Evolutionary conservation across 352 stramenopile genomes (phyloP), one percentile per base, ranked within the genome.

Genomic region (Peronospora belbahrii): DNA sequence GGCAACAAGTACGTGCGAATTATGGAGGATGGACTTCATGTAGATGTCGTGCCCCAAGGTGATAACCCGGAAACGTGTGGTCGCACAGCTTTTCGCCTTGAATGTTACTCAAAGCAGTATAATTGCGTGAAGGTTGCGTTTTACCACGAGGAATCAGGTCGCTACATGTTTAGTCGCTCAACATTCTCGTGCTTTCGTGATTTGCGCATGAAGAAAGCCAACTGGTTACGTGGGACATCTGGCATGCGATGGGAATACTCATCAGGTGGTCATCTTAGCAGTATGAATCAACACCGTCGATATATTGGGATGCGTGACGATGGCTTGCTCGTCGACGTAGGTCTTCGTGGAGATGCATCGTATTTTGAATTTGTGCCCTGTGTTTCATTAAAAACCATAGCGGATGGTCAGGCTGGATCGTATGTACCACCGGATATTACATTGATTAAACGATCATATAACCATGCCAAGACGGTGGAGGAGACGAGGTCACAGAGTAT

Each of bases 81-180:
- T 3, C 64, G 74, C 55, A 72, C 65, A 32, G 52, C 62, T 2
- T 88, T 88, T 36, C 58, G 64, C 0, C 62, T 88, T 3, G 62
- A 77, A 32, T 83, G 71, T 33, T 76, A 79, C 40, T 73, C 73
- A 10, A 86, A 89, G 44, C 56, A 75, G 8, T 86, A 89, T 53
- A 89, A 89, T 34, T 89, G 64, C 56, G 65, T 88, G 31, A 86
- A 85, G 47, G 70, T 85, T 11, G 82, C 72, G n/a, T 84, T 89
- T 58, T 72, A 58, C 28, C 62, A 82, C 37, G 70, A 85, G 30
- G 67, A 65, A 25, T 77, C 67, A 24, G 62, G 70, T 36, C 50
- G 59, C 7, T 83, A 79, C 51, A 78, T 88, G 71, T 88, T 83
- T 56, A 84, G 70, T 19, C 69, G 77, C 20, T 86, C 71, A 28